Evolutionary conservation across 495 filamentous ascomycete species (phyloP).

Genomic region (Aspergillus ostianus): DNA sequence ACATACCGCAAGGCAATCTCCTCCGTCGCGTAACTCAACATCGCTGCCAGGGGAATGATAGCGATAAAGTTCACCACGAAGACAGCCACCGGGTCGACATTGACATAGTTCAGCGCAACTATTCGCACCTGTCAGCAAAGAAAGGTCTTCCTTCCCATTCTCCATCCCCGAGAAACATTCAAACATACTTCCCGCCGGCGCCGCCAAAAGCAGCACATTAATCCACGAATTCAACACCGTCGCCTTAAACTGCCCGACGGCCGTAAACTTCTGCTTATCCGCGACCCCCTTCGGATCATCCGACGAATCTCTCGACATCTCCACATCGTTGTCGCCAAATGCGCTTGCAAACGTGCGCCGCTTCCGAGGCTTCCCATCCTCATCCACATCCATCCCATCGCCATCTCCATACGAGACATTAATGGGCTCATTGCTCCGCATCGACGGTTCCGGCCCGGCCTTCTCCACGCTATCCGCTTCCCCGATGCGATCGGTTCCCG

Average conservation of each 20-base stretch:
- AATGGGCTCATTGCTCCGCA: conserved; percentile 37
- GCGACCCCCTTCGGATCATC: conserved; percentile 24
- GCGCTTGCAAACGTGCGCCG: conserved; percentile 26
- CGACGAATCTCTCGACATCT: conserved; percentile 8
- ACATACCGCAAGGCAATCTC: conserved; percentile 50
- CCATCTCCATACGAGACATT: conserved; percentile 25
- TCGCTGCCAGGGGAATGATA: conserved; percentile 63
- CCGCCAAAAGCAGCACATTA: conserved; percentile 77
- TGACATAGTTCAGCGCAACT: conserved; percentile 66
- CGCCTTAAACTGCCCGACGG: conserved; percentile 65
- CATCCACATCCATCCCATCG: conserved; percentile 7
- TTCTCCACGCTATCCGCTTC: conserved; percentile 16
- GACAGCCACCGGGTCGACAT: conserved; percentile 56
- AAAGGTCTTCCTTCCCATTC: background rate
- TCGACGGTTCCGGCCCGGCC: conserved; percentile 25
- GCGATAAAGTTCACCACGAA: conserved; percentile 89
- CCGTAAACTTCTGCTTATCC: conserved; percentile 57
- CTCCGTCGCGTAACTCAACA: conserved; percentile 56
- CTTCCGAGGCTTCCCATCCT: conserved; percentile 25
- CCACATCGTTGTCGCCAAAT: conserved; percentile 14
- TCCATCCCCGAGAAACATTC: background rate
- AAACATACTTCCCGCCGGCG: conserved; percentile 62
- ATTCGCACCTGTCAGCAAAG: conserved; percentile 12
- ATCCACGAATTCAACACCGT: conserved; percentile 80
- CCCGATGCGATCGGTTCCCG: conserved; percentile 20